Percentiles rank a stretch among this genome's conserved stretches.
These are phyloP conservation scores for Coleophoma eucalyptorum DNA, from an alignment of 2,329 filamentous ascomycete genomes.

Conservation along the genomic window DNA sequence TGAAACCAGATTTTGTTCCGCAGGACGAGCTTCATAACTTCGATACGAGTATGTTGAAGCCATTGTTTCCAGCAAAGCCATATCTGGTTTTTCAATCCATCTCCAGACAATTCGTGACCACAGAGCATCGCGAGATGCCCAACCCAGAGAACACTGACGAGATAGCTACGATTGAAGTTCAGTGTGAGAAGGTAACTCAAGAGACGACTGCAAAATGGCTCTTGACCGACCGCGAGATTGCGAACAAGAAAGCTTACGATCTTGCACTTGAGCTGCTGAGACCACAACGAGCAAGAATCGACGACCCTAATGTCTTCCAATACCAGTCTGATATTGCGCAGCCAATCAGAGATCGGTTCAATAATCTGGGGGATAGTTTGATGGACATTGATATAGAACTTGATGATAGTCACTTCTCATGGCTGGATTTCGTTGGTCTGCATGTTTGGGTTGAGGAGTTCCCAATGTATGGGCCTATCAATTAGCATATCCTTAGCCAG, in stretches of 20 bases:
- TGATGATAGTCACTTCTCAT: neutral
- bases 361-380: neutral
- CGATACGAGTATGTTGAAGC: neutral
- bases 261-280: conserved; percentile 3
- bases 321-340: neutral
- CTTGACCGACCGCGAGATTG: conserved; percentile 9
- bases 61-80: neutral
- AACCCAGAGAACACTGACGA: conserved; percentile 2
- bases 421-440: conserved; percentile 1
- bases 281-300: conserved; percentile 4
- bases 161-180: neutral
- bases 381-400: neutral
- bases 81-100: neutral
- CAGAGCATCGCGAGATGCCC: conserved; percentile 1
- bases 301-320: conserved; percentile 1
- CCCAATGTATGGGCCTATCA: conserved; percentile 1
- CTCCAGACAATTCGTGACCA: neutral
- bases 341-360: conserved; percentile 1
- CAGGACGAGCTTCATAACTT: neutral
- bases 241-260: conserved; percentile 13
- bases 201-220: neutral
- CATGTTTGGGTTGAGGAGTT: conserved; percentile 2
- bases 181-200: no score
- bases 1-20: neutral
- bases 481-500: neutral